Base-by-base conservation (phyloP, 1,284 basidiomycete species). In the Sphagnurus paluster region DNA sequence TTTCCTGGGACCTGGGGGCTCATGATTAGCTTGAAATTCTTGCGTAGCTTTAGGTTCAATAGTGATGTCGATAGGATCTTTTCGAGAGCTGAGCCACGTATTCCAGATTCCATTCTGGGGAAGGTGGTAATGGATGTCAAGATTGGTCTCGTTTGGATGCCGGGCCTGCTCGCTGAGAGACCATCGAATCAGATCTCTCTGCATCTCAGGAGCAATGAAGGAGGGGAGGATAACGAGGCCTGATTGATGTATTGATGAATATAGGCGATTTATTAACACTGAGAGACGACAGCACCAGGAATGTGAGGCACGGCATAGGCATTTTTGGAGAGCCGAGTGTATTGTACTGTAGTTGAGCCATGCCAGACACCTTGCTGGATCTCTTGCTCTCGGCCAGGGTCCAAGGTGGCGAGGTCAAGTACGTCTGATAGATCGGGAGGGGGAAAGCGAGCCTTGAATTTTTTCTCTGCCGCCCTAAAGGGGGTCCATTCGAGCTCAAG, bases 141-240 rank as follows among this genome's bases (percentile, higher is more conserved):
- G 81, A 54, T 92, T 94, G 1, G 90, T 92, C 42, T 89, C 84
- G 62, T 95, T 96, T 0, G 92, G 90, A 19, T 75, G 65, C 4
- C 75, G 72, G 0, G 92, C 87, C 56, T 94, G 91, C 24, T 85
- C 77, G 17, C 72, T 62, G 5, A 97, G 76, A 24, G 89, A 79
- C 76, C 87, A 85, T 45, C 66, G 68, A 13, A 90, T 73, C 3
- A 96, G 76, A 1, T 72, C 60, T 19, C 80, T 74, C 61, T 97
- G 93, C 21, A 80, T 71, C 10, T 68, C 56, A 0, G 68, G 66
- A 4, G 79, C 68, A 11, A 95, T 58, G 59, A 86, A 93, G 1
- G 74, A 72, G 5, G 92, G 92, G 4, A 96, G 68, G 14, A 95
- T 63, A 14, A 95, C 82, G 19, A 95, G 78, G 14, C 93, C 93